These are phyloP conservation scores for Endothia cerciana DNA, from an alignment of 2,329 filamentous ascomycete genomes.

Conservation along the genomic window DNA sequence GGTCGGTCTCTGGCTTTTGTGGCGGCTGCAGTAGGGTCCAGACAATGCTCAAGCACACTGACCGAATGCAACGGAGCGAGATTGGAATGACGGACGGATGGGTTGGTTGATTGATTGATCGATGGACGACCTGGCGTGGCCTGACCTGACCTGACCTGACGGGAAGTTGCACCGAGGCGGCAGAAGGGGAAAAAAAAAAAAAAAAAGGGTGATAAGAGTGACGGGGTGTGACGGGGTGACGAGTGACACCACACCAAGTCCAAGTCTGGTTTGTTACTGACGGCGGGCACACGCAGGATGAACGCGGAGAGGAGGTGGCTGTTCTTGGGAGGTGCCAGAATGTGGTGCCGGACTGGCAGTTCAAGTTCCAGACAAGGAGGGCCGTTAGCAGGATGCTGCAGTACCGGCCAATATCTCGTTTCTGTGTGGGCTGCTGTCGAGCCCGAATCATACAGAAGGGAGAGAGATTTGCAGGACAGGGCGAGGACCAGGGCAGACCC, in stretches of 20 bases:
- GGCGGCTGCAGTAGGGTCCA: conserved; percentile 2
- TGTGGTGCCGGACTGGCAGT: neutral
- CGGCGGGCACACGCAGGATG: neutral
- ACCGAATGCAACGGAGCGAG: conserved; percentile 4
- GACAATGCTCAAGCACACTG: neutral
- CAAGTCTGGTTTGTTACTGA: neutral
- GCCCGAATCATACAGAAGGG: conserved; percentile 11
- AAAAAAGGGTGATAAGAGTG: neutral
- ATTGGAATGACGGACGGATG: neutral
- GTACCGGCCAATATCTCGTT: no score
- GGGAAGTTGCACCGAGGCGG: conserved; percentile 3
- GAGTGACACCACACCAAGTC: neutral
- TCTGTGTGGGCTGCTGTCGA: no score
- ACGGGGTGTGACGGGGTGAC: neutral
- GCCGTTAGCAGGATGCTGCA: no score
- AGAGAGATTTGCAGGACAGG: conserved; percentile 29
- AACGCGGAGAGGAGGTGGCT: neutral
- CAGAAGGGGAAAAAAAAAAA: neutral
- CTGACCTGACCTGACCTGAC: conserved; percentile 6
- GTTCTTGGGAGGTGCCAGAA: neutral
- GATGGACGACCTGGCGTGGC: conserved; percentile 1
- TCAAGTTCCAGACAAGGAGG: no score
- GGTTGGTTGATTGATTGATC: neutral
- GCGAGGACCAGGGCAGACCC: conserved; percentile 23
- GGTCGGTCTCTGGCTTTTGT: neutral